These are phyloP conservation scores for Amphicarpaea edgeworthii DNA, from an alignment of 306 rosid genomes.

Conservation along the genomic window DNA sequence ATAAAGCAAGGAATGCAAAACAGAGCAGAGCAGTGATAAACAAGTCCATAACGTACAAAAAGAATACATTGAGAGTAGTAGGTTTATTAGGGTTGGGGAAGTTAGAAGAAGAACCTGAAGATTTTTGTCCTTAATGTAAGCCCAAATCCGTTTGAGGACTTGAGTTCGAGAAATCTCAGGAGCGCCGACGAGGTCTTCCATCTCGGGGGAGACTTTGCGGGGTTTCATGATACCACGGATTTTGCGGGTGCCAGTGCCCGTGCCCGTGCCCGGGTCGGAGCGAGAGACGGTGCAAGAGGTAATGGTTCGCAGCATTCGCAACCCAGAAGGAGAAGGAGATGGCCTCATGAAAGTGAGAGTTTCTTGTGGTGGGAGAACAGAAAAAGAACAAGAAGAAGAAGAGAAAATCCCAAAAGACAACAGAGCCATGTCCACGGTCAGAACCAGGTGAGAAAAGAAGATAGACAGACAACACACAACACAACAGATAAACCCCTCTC, in stretches of 20 bases:
- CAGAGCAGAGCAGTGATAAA: background rate
- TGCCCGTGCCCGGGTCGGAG: too few relatives aligned
- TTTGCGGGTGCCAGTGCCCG: too few relatives aligned
- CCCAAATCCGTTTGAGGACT: constrained; percentile 93
- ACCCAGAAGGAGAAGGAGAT: constrained; percentile 10
- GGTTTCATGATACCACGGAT: constrained; percentile 92
- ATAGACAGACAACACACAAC: background rate
- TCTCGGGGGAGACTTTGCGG: constrained; percentile 77
- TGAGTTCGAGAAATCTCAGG: constrained; percentile 91
- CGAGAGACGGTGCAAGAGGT: constrained; percentile 67
- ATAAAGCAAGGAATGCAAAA: background rate
- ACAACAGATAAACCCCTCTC: background rate
- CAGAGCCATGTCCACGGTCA: constrained; percentile 17
- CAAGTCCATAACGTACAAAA: too few relatives aligned
- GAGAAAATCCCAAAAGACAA: constrained; percentile 28
- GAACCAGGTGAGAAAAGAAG: background rate
- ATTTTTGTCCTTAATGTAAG: constrained; percentile 88
- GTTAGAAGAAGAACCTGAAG: constrained; percentile 71
- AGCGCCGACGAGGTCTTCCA: constrained; percentile 82
- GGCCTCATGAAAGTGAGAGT: background rate
- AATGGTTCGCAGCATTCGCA: constrained; percentile 54
- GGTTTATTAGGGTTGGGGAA: too few relatives aligned
- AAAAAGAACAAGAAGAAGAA: background rate
- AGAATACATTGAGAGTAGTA: too few relatives aligned
- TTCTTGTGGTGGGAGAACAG: background rate